Conservation (phyloP, 495 filamentous ascomycete genomes). For the Melanomma pulvis-pyrius region DNA sequence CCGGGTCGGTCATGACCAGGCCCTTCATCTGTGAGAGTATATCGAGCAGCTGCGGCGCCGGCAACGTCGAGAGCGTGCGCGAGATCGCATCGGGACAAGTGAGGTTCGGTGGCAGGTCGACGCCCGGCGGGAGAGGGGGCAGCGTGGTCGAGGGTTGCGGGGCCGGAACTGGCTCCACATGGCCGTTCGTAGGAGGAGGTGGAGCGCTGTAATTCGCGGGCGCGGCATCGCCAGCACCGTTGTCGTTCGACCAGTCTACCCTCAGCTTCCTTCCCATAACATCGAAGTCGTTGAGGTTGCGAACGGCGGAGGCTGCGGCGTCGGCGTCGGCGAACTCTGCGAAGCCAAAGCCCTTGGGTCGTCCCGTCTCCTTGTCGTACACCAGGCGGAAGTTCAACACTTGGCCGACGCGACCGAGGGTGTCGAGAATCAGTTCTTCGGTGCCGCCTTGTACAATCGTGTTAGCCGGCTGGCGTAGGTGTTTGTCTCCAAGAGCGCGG, state of each 20-base stretch:
- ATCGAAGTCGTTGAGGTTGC: constrained; percentile 95
- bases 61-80: constrained; percentile 80
- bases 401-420: constrained; percentile 82
- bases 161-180: constrained; percentile 41
- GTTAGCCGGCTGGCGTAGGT: not conserved
- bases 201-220: constrained; percentile 52
- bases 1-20: constrained; percentile 76
- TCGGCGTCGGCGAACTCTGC: constrained; percentile 90
- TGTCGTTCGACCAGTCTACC: constrained; percentile 94
- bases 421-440: constrained; percentile 91
- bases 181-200: constrained; percentile 44
- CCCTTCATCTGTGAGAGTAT: constrained; percentile 94
- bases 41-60: constrained; percentile 87
- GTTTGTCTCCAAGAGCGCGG: not conserved
- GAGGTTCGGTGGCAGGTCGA: constrained; percentile 77
- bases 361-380: constrained; percentile 92
- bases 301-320: constrained; percentile 88
- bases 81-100: constrained; percentile 89
- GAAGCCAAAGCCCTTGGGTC: constrained; percentile 95
- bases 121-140: constrained; percentile 80
- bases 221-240: constrained; percentile 70
- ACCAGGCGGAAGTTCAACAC: constrained; percentile 93
- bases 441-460: constrained; percentile 65
- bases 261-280: constrained; percentile 92
- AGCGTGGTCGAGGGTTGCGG: constrained; percentile 49